These are phyloP conservation scores for Cyclotella distinguenda DNA, from an alignment of 108 stramenopile genomes.

Conservation along the genomic window DNA sequence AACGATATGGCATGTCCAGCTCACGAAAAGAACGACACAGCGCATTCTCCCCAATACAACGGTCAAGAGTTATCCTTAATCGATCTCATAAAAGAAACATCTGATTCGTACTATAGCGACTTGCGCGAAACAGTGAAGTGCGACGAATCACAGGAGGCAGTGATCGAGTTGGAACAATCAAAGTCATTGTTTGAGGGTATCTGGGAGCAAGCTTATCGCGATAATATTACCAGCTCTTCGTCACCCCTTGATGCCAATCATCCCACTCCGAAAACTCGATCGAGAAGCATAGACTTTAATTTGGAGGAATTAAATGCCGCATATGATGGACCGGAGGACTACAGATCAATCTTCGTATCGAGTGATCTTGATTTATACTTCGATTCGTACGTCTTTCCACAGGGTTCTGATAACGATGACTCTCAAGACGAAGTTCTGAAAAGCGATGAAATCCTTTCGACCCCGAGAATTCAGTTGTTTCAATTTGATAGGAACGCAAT, in stretches of 20 bases:
- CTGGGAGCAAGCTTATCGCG: conserved; percentile 42
- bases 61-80: background rate
- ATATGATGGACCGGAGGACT: conserved; percentile 65
- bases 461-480: conserved; percentile 42
- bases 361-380: conserved; percentile 77
- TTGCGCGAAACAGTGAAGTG: background rate
- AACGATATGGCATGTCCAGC: background rate
- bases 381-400: conserved; percentile 63
- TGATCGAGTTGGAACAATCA: background rate
- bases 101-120: background rate
- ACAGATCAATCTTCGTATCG: conserved; percentile 44
- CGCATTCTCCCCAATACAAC: background rate
- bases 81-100: background rate
- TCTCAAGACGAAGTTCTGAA: background rate
- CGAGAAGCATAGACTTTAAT: conserved; percentile 31
- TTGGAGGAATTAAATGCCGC: conserved; percentile 56
- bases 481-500: conserved; percentile 35
- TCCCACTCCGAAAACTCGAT: background rate
- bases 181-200: conserved; percentile 34
- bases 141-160: background rate
- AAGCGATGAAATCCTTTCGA: background rate
- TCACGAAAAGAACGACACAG: background rate
- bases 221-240: conserved; percentile 12
- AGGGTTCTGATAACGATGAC: conserved; percentile 10
- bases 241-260: background rate